Evolutionary conservation across 352 stramenopile genomes (phyloP).

Genomic region (Pythium phragmiticola): DNA sequence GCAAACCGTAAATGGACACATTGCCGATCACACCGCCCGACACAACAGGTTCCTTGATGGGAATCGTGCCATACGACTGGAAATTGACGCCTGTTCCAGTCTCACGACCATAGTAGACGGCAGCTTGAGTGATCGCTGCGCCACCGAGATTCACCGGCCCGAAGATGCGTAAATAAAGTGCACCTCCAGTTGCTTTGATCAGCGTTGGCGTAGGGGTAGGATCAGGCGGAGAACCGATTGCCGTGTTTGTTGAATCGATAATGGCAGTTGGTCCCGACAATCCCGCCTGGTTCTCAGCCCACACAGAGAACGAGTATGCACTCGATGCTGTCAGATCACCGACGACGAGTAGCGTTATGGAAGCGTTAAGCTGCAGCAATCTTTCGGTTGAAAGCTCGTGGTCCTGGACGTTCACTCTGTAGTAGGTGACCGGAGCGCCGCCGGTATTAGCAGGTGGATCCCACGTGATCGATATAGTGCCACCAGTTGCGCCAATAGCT

Average conservation of each 20-base stretch:
- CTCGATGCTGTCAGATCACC: conserved; percentile 31
- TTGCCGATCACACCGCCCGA: conserved; percentile 7
- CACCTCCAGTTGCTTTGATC: conserved; percentile 42
- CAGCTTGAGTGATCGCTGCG: conserved; percentile 23
- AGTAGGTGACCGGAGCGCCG: conserved; percentile 28
- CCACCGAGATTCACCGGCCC: conserved; percentile 45
- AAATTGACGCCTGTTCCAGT: conserved; percentile 23
- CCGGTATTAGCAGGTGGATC: conserved; percentile 31
- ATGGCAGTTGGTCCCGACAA: conserved; percentile 11
- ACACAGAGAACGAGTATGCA: conserved; percentile 33
- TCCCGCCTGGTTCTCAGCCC: conserved; percentile 29
- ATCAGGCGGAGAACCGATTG: conserved; percentile 12
- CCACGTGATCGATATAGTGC: conserved; percentile 33
- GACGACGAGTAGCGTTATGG: conserved; percentile 7
- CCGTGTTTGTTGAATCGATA: conserved; percentile 20
- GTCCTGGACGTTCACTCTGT: conserved; percentile 29
- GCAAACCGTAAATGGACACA: conserved; percentile 14
- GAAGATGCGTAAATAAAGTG: conserved; percentile 36
- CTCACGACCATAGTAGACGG: conserved; percentile 32
- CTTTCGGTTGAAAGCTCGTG: not conserved
- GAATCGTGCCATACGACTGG: not conserved
- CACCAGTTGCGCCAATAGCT: conserved; percentile 23
- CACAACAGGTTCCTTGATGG: not conserved
- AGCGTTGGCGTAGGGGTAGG: conserved; percentile 30
- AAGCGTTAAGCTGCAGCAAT: conserved; percentile 18